Percentiles rank a stretch among this genome's conserved stretches.
Conservation (phyloP, 257 asterid species). For the Asclepias syriaca region DNA sequence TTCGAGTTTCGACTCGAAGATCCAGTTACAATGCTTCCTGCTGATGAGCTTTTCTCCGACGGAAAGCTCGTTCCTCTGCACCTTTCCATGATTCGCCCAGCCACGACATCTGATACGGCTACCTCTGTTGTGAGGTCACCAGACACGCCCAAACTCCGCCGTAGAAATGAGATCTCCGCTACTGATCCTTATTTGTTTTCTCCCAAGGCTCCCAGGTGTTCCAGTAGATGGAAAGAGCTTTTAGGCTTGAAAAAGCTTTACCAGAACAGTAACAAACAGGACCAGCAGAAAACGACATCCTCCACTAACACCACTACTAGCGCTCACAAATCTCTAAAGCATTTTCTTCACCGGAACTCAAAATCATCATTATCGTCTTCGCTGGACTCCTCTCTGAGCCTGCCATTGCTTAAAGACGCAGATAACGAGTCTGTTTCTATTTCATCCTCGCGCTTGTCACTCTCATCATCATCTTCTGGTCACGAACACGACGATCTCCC, state of each 20-base stretch:
- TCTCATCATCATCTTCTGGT: slow-evolving; percentile 56
- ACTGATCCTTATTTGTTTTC: slow-evolving; percentile 71
- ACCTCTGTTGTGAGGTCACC: slow-evolving; percentile 35
- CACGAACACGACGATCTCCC: slow-evolving; percentile 60
- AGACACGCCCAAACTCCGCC: slow-evolving; percentile 39
- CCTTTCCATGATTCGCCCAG: slow-evolving; percentile 41
- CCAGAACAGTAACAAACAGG: slow-evolving; percentile 48
- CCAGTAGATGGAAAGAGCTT: slow-evolving; percentile 89
- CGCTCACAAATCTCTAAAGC: slow-evolving; percentile 21
- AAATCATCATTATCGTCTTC: slow-evolving; percentile 27
- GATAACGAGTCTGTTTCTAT: slow-evolving; percentile 37
- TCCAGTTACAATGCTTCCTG: slow-evolving; percentile 81
- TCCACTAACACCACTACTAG: slow-evolving; percentile 3
- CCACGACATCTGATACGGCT: slow-evolving; percentile 23
- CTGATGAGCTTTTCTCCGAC: slow-evolving; percentile 85
- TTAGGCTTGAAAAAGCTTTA: slow-evolving; percentile 66
- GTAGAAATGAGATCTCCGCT: slow-evolving; percentile 48
- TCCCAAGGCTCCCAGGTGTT: slow-evolving; percentile 87
- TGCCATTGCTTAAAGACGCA: slow-evolving; percentile 40
- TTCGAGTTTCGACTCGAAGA: slow-evolving; percentile 88
- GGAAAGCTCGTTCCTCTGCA: slow-evolving; percentile 85
- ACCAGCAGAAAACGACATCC: slow-evolving; percentile 41
- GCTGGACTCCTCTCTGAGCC: slow-evolving; percentile 28
- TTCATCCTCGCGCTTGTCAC: slow-evolving; percentile 42
- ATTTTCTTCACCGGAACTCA: slow-evolving; percentile 37